phyloP scores from a whole-genome alignment of 306 rosid genomes.

The Rubus parviflorus region DNA sequence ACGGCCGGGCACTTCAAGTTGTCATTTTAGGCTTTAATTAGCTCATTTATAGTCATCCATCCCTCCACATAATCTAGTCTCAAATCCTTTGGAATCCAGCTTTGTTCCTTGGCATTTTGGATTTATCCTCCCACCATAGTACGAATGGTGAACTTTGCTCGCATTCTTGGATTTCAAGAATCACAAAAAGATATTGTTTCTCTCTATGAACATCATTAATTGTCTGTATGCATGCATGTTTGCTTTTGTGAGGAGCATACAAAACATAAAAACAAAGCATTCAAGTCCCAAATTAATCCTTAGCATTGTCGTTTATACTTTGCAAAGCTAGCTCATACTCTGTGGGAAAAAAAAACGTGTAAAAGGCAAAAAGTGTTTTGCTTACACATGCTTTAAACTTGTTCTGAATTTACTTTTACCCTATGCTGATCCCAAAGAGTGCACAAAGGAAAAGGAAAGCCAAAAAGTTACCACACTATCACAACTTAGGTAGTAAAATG shows the following conservation, averaged over 20 bases:
- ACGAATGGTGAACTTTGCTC: background rate
- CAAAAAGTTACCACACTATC: background rate
- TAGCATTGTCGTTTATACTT: no score
- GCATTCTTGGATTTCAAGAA: background rate
- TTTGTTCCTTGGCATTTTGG: background rate
- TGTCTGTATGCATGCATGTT: background rate
- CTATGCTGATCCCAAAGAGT: background rate
- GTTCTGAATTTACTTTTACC: background rate
- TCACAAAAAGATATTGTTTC: background rate
- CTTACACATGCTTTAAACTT: background rate
- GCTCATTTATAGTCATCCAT: background rate
- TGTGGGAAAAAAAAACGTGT: background rate
- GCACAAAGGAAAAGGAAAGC: background rate
- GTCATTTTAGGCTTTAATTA: background rate
- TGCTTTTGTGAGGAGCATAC: background rate
- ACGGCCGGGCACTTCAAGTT: background rate
- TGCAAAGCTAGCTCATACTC: background rate
- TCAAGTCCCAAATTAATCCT: background rate
- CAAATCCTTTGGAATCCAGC: conserved; percentile 20
- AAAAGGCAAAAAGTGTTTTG: background rate
- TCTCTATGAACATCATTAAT: conserved; percentile 14
- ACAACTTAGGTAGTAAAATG: background rate
- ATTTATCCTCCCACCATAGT: conserved; percentile 11
- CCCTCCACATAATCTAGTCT: conserved; percentile 11
- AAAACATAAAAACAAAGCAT: background rate